A percentile compares a stretch with the other conserved stretches of the same genome.
These are phyloP conservation scores for Leishmania lainsoni DNA, from an alignment of 208 protist genomes.

Conservation along the genomic window DNA sequence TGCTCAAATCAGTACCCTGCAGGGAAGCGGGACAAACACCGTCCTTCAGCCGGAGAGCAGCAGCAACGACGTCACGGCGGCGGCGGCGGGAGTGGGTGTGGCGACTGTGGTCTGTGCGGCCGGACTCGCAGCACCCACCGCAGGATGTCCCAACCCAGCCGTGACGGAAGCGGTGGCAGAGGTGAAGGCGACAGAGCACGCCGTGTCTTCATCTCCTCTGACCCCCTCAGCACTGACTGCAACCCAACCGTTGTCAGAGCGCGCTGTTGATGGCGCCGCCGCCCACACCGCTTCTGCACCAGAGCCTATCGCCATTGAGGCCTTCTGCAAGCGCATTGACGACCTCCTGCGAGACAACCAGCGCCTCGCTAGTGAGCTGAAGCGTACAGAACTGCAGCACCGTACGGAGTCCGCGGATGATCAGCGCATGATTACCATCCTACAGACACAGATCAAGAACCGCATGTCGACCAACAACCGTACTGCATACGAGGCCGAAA, in stretches of 20 bases:
- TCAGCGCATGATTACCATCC: conserved; percentile 37
- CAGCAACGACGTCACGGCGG: not conserved
- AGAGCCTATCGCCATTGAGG: conserved; percentile 24
- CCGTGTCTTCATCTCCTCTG: not conserved
- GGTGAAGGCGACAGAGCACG: not conserved
- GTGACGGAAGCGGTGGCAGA: not conserved
- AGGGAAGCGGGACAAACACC: conserved; percentile 8
- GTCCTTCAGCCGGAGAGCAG: not conserved
- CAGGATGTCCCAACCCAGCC: not conserved
- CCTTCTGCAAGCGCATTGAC: conserved; percentile 33
- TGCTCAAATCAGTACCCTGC: conserved; percentile 11
- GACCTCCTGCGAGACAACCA: conserved; percentile 55
- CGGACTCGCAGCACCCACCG: not conserved
- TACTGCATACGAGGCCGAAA: conserved; percentile 44
- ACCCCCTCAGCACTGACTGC: not conserved
- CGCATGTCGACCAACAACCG: conserved; percentile 36
- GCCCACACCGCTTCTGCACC: not conserved
- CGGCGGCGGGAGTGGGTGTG: not conserved
- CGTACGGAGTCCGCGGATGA: conserved; percentile 40
- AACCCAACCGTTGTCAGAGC: not conserved
- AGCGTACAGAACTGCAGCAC: conserved; percentile 39
- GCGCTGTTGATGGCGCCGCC: not conserved
- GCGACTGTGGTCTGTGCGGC: not conserved
- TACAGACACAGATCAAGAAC: conserved; percentile 46
- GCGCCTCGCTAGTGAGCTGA: conserved; percentile 42